Base-by-base conservation (phyloP, 495 filamentous ascomycete species). In the Xeromyces bisporus region DNA sequence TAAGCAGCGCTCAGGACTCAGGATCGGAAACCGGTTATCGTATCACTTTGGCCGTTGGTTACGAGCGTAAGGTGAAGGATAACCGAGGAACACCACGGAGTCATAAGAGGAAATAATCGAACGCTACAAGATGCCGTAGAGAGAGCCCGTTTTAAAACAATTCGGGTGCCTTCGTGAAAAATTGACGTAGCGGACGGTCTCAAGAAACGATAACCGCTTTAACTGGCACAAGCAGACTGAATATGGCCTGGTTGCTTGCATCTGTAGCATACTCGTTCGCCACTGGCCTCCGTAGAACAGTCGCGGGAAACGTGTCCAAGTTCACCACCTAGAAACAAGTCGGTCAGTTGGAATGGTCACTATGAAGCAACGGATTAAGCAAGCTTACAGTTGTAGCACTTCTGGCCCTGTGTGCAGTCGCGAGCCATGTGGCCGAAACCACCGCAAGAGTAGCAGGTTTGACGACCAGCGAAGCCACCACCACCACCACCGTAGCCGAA, bases 231-330 rank as follows among this genome's bases (percentile, higher is more conserved):
- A 41, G 76, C 69, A 35, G 83, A 69, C 71, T 94, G 89, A 48
- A 96, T 74, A 64, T 97, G 89, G 46, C 89, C 89, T 35, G 85
- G 76, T 63, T 93, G 81, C 71, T 93, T 91, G 82, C 89, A 96
- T 62, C 87, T 89, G 67, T 97, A 97, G 75, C 89, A 97, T 48
- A 87, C 84, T 45, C 91, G 83, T 69, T 96, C 89, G 48, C 72
- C 73, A 37, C 71, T 69, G 29, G 77, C 73, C 57, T 93, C 87
- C 42, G 84, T 80, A 33, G 84, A 80, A 69, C 89, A 97, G 50
- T 97, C 89, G 33, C 89, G 80, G 37, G 80, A 86, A 42, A 94
- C 69, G 58, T 96, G 89, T 38, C 89, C 89, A 31, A 84, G 75
- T 57, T 91, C 80, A 36, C 89, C 89, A 51, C 73, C 73, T 74